Conservation (phyloP, 1,284 basidiomycete genomes). For the Athelia sp. region DNA sequence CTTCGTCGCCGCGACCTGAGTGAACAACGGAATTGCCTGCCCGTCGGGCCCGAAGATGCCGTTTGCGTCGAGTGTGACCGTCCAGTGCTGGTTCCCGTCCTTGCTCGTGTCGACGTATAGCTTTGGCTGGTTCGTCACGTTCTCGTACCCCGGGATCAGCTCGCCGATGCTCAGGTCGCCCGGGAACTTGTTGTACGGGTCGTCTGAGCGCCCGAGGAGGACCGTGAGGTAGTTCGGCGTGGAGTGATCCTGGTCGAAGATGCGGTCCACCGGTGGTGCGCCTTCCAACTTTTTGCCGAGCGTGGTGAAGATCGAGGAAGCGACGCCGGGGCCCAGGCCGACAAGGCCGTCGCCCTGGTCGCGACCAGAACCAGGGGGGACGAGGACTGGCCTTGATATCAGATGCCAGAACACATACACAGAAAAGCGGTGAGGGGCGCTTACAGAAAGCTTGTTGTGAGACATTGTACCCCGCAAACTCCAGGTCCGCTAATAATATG, state of each 20-base stretch:
- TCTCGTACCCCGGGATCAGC: constrained; percentile 9
- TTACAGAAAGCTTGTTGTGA: not conserved
- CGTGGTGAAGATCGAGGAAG: constrained; percentile 5
- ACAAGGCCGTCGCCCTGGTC: constrained; percentile 7
- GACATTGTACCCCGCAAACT: constrained; percentile 11
- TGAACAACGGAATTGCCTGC: constrained; percentile 35
- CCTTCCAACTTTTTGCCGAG: constrained; percentile 2
- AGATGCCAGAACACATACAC: constrained; percentile 14
- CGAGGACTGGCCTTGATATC: constrained; percentile 13
- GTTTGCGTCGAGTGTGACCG: constrained; percentile 24
- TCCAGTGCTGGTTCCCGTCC: constrained; percentile 11
- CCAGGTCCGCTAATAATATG: constrained; percentile 6
- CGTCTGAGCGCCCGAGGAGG: constrained; percentile 10
- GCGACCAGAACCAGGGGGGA: not conserved
- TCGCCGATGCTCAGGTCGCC: constrained; percentile 15
- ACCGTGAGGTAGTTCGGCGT: constrained; percentile 14
- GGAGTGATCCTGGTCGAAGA: constrained; percentile 13
- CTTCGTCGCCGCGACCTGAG: constrained; percentile 35
- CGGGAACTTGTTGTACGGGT: constrained; percentile 1
- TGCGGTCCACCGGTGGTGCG: constrained; percentile 11
- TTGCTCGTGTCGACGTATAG: not conserved
- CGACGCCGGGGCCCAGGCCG: constrained; percentile 11
- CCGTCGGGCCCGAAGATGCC: constrained; percentile 47
- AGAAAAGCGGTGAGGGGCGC: constrained; percentile 3
- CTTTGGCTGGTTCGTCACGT: constrained; percentile 7